Evolutionary conservation across 202 grass and related monocot genomes (phyloP).

Genomic region (Elaeis oleifera): DNA sequence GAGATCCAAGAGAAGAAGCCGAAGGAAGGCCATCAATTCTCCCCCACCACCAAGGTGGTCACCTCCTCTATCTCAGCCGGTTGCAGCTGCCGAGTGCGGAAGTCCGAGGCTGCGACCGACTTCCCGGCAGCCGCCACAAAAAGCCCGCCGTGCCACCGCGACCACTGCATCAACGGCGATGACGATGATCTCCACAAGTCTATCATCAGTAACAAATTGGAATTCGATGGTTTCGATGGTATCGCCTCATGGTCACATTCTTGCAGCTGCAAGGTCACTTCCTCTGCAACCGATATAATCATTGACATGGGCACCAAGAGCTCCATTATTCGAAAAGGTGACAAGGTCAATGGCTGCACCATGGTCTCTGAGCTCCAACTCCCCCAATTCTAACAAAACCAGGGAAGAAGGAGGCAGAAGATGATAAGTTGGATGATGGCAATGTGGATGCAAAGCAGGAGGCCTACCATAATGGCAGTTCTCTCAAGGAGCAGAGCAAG

Average conservation of each 20-base stretch:
- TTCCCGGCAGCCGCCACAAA: slow-evolving; percentile 22
- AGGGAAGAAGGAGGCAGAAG: slow-evolving; percentile 7
- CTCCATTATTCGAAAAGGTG: background rate
- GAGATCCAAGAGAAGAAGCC: slow-evolving; percentile 27
- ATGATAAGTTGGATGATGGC: too few species aligned
- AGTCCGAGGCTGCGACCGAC: slow-evolving; percentile 7
- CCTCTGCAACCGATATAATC: slow-evolving; percentile 52
- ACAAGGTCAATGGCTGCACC: background rate
- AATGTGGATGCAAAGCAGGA: slow-evolving; percentile 5
- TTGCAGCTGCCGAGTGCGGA: slow-evolving; percentile 27
- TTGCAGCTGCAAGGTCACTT: slow-evolving; percentile 29
- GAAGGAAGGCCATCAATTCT: slow-evolving; percentile 36
- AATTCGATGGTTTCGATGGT: too few species aligned
- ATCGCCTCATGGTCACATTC: slow-evolving; percentile 5
- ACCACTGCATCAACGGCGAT: slow-evolving; percentile 24
- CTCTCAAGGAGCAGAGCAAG: slow-evolving; percentile 13
- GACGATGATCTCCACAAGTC: slow-evolving; percentile 1
- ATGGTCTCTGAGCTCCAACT: slow-evolving; percentile 25
- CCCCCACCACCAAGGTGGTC: slow-evolving; percentile 8
- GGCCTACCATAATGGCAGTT: background rate
- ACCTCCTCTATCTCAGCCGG: slow-evolving; percentile 33
- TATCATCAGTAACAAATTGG: background rate
- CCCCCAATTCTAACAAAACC: slow-evolving; percentile 63
- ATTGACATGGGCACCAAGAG: slow-evolving; percentile 38
- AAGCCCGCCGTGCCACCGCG: slow-evolving; percentile 31